Conservation (phyloP, 305 asterid genomes). For the Euphrasia arctica region DNA sequence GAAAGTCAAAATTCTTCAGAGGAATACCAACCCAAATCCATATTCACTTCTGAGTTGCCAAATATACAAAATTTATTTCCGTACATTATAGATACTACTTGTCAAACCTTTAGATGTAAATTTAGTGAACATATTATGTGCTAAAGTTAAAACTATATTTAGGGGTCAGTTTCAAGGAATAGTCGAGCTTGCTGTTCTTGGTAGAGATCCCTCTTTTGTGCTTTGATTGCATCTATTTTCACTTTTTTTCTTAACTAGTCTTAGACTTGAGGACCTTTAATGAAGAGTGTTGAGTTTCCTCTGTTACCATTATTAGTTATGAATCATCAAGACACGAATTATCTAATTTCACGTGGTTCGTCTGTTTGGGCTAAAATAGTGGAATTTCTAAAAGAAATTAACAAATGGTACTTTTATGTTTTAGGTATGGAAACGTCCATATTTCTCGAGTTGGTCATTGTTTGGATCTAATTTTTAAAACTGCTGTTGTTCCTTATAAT, state of each 20-base stretch:
- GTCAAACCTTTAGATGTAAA: constrained; percentile 8
- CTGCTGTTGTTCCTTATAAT: background rate
- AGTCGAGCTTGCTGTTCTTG: background rate
- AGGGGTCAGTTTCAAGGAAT: background rate
- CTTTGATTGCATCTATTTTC: background rate
- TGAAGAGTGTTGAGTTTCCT: background rate
- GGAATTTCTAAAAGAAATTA: background rate
- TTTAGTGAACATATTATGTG: background rate
- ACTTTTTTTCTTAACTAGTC: background rate
- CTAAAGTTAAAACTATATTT: background rate
- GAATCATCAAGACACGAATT: background rate
- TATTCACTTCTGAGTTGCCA: background rate
- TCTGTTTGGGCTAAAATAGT: background rate
- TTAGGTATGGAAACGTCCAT: background rate
- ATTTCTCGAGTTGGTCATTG: background rate
- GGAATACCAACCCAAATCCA: background rate
- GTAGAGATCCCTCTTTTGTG: constrained; percentile 5
- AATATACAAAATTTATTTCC: background rate
- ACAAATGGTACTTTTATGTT: background rate
- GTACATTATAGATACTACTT: background rate
- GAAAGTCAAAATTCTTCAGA: constrained; percentile 6
- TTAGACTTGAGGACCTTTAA: constrained; percentile 5
- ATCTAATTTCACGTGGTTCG: background rate
- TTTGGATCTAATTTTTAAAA: background rate
- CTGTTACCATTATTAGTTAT: background rate